phyloP scores from a whole-genome alignment of 148 eudicot genomes.

The Diospyros kaki region DNA sequence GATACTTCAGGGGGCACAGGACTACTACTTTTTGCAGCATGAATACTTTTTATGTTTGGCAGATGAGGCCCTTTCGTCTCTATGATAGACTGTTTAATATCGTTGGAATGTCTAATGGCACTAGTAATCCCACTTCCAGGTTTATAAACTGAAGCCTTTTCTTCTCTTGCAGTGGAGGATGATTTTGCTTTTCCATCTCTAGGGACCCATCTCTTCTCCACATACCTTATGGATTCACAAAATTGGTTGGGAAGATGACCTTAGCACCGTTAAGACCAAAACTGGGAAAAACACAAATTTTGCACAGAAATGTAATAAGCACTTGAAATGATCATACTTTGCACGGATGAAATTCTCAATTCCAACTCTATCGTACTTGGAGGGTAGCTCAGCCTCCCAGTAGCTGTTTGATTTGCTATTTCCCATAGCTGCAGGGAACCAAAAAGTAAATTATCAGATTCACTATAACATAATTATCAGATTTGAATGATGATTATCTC shows the following conservation, averaged over 20 bases:
- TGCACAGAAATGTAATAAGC: neutral
- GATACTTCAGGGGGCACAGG: conserved; percentile 16
- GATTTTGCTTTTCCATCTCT: conserved; percentile 32
- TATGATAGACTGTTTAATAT: conserved; percentile 16
- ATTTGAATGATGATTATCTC: too few species aligned
- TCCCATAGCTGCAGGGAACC: conserved; percentile 76
- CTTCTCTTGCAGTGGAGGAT: conserved; percentile 19
- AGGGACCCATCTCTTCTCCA: conserved; percentile 53
- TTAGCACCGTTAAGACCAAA: neutral
- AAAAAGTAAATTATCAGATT: conserved; percentile 3
- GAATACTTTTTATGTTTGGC: conserved; percentile 5
- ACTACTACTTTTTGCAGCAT: conserved; percentile 11
- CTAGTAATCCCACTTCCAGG: conserved; percentile 15
- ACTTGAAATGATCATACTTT: conserved; percentile 21
- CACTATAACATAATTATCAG: neutral
- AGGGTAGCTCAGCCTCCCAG: conserved; percentile 98
- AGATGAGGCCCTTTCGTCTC: conserved; percentile 22
- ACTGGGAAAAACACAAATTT: neutral
- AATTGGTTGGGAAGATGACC: neutral
- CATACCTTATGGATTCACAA: conserved; percentile 37
- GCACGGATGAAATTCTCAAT: conserved; percentile 99
- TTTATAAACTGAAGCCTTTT: conserved; percentile 14
- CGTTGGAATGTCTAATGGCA: conserved; percentile 19
- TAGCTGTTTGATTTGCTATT: conserved; percentile 81
- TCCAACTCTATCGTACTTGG: conserved; percentile 97